These are phyloP conservation scores for Penicillium vulpinum DNA, from an alignment of 2,329 filamentous ascomycete genomes.

Conservation along the genomic window DNA sequence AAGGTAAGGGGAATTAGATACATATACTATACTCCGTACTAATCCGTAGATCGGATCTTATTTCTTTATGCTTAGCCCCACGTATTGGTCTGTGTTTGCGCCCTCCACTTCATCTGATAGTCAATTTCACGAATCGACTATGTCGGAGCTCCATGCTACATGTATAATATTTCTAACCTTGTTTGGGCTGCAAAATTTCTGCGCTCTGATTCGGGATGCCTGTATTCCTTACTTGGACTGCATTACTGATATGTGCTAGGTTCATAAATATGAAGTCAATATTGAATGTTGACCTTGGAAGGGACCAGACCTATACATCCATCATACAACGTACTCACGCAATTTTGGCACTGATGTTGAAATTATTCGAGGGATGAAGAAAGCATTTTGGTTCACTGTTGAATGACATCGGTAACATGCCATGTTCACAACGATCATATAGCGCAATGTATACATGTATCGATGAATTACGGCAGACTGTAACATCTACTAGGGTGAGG, in stretches of 20 bases:
- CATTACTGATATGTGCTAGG: neutral
- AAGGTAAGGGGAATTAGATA: neutral
- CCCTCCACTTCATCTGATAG: neutral
- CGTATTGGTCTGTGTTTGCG: neutral
- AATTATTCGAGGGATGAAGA: neutral
- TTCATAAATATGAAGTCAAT: neutral
- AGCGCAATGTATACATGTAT: neutral
- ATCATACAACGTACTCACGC: neutral
- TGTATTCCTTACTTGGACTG: neutral
- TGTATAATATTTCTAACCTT: neutral
- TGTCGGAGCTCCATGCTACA: neutral
- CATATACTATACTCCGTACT: too few species aligned
- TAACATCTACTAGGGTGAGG: constrained; percentile 14
- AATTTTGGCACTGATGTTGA: neutral
- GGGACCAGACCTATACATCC: neutral
- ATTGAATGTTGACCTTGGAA: too few species aligned
- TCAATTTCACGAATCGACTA: neutral
- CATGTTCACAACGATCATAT: neutral
- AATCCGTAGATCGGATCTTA: neutral
- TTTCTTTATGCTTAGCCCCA: too few species aligned
- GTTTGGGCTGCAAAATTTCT: neutral
- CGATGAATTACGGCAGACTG: neutral
- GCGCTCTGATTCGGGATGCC: neutral
- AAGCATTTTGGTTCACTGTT: neutral
- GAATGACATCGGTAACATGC: neutral